Conservation (phyloP, 1,284 basidiomycete species). For the Filobasidium uniguttulatum region DNA sequence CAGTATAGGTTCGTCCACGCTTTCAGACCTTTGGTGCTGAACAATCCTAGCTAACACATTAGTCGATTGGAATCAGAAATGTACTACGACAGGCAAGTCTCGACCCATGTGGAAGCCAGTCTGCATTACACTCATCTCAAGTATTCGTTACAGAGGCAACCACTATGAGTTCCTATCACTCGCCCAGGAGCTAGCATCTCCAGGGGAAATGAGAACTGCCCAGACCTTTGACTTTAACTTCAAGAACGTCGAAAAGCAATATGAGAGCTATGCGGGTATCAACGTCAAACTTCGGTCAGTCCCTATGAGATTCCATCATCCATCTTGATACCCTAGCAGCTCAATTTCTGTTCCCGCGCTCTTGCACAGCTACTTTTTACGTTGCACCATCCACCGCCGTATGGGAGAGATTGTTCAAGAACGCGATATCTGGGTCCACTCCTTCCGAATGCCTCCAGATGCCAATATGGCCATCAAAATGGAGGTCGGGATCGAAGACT, state of each 20-base stretch:
- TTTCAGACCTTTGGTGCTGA: background rate
- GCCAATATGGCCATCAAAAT: constrained; percentile 97
- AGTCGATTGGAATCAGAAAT: constrained; percentile 52
- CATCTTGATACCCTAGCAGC: constrained; percentile 1
- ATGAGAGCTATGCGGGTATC: constrained; percentile 93
- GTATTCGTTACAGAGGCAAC: constrained; percentile 56
- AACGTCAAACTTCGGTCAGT: constrained; percentile 87
- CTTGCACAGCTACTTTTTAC: constrained; percentile 66
- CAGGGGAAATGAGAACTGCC: constrained; percentile 85
- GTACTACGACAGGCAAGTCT: constrained; percentile 43
- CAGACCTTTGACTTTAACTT: constrained; percentile 93
- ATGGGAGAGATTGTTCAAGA: constrained; percentile 90
- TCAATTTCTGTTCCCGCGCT: background rate
- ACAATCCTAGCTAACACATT: background rate
- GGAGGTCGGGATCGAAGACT: constrained; percentile 99
- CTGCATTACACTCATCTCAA: background rate
- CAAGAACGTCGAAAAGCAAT: constrained; percentile 99
- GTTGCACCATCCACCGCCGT: constrained; percentile 74
- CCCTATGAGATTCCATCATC: background rate
- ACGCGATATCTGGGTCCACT: constrained; percentile 93
- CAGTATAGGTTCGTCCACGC: constrained; percentile 59
- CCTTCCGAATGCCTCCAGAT: constrained; percentile 95
- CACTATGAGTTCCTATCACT: constrained; percentile 96
- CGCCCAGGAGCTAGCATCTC: constrained; percentile 83
- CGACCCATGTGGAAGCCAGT: background rate